Evolutionary conservation across 371 early-diverging fungal genomes (phyloP).

Genomic region (Batkoa obscura): DNA sequence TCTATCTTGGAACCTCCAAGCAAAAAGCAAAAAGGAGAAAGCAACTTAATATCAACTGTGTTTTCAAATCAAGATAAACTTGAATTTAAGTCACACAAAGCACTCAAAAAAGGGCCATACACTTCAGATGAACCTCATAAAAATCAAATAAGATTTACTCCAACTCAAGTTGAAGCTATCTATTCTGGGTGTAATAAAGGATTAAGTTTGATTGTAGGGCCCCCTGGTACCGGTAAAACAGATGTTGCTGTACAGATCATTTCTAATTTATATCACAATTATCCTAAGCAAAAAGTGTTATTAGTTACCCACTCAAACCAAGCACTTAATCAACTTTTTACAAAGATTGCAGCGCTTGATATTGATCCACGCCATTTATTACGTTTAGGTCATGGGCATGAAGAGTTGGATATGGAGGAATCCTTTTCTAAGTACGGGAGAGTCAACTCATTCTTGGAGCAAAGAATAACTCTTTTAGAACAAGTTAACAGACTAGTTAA

Average conservation of each 20-base stretch:
- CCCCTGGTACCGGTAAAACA: slow-evolving; percentile 94
- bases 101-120: slow-evolving; percentile 54
- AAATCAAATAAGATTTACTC: slow-evolving; percentile 69
- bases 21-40: too few relatives aligned
- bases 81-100: slow-evolving; percentile 30
- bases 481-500: slow-evolving; percentile 58
- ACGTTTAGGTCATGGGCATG: slow-evolving; percentile 87
- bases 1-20: too few relatives aligned
- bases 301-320: slow-evolving; percentile 89
- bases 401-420: slow-evolving; percentile 57
- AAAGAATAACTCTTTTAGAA: slow-evolving; percentile 45
- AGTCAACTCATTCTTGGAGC: slow-evolving; percentile 72
- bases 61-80: slow-evolving; percentile 17
- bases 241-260: slow-evolving; percentile 91
- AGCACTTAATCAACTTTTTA: slow-evolving; percentile 87
- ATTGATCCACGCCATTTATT: slow-evolving; percentile 82
- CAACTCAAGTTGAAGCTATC: slow-evolving; percentile 73
- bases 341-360: slow-evolving; percentile 68
- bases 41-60: slow-evolving; percentile 11
- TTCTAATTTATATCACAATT: slow-evolving; percentile 76
- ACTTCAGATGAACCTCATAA: slow-evolving; percentile 33
- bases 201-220: slow-evolving; percentile 81
- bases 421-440: slow-evolving; percentile 84
- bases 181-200: slow-evolving; percentile 64
- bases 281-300: slow-evolving; percentile 71